Base-by-base conservation (phyloP, 2,329 filamentous ascomycete genomes). In the Xylaria hypoxylon region DNA sequence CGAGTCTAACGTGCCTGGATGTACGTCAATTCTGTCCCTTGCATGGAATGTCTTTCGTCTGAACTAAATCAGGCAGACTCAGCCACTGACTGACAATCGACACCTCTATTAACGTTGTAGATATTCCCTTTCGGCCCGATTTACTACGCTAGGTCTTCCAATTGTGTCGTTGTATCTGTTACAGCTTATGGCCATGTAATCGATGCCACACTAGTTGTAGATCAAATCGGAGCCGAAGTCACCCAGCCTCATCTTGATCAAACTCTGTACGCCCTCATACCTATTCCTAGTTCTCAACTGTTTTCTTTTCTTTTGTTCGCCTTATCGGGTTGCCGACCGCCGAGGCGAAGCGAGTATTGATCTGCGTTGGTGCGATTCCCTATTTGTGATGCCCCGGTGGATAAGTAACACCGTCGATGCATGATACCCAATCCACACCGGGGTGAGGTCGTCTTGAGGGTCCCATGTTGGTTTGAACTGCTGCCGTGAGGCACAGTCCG, bases 41-140 rank as follows among this genome's bases (percentile, higher is more conserved):
- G 65, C 68, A 63, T 68, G 53, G 44, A 11, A 22, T 57, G 31
- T 59, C 48, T 5, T 50, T 62, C 56, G 22, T 59, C 44, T 24
- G 50, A 53, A 52, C 59, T 68, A 59, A 62, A 64, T 59, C 60
- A 45, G 48, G 56, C 38, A 55, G 24, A 45, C 59, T 64, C 58
- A 66, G 62, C 62, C 62, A 57, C 58, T 28, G 35, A 57, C 58
- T 28, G 35, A n/a, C 13, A 22, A 38, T 47, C 8, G 40, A 33
- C 22, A 45, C 40, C 19, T 45, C 38, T 52, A 33, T 38, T 42
- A 13, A 11, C 19, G 19, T 40, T 59, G 28, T 55, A 19, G 35
- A 57, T 47, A 31, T 24, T 55, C 35, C 48, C 28, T 51, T 68
- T 68, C 59, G 65, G 68, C 44, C 68, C 65, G 62, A 66, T 50